Conservation (phyloP, 192 early-diverging fungal species). For the Mortierella claussenii region DNA sequence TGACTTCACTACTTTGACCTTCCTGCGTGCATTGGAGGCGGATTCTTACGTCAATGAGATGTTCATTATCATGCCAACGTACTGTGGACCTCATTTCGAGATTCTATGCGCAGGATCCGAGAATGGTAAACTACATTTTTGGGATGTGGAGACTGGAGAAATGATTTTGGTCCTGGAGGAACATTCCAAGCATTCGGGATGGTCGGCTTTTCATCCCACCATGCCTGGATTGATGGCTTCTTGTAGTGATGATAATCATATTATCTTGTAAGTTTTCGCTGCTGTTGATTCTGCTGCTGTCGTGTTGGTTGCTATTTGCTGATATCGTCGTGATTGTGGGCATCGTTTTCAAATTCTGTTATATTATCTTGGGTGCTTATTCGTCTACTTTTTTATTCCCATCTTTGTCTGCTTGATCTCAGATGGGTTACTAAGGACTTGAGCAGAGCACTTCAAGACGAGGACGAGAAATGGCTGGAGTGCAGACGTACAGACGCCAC, state of each 20-base stretch:
- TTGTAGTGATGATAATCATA: conserved; percentile 40
- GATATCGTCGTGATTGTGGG: too few species aligned
- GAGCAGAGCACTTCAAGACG: conserved; percentile 31
- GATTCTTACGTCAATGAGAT: conserved; percentile 22
- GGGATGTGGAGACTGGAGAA: conserved; percentile 47
- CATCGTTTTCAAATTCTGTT: too few species aligned
- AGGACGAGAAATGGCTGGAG: conserved; percentile 49
- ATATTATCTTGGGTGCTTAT: background rate
- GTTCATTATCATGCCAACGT: conserved; percentile 31
- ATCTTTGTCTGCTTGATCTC: background rate
- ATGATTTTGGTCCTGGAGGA: conserved; percentile 25
- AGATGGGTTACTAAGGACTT: conserved; percentile 46
- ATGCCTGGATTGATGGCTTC: conserved; percentile 34
- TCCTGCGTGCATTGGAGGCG: conserved; percentile 22
- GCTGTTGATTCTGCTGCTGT: background rate
- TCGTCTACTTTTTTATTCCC: background rate
- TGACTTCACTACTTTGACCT: conserved; percentile 4
- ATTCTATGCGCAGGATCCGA: conserved; percentile 40
- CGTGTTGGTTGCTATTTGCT: too few species aligned
- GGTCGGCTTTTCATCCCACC: conserved; percentile 8
- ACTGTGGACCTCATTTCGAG: conserved; percentile 23
- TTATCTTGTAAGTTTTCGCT: conserved; percentile 32
- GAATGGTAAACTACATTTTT: conserved; percentile 37
- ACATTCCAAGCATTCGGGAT: conserved; percentile 38
- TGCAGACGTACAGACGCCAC: background rate